Conservation (phyloP, 176 grass and related monocot genomes). For the Sorghum bicolor region DNA sequence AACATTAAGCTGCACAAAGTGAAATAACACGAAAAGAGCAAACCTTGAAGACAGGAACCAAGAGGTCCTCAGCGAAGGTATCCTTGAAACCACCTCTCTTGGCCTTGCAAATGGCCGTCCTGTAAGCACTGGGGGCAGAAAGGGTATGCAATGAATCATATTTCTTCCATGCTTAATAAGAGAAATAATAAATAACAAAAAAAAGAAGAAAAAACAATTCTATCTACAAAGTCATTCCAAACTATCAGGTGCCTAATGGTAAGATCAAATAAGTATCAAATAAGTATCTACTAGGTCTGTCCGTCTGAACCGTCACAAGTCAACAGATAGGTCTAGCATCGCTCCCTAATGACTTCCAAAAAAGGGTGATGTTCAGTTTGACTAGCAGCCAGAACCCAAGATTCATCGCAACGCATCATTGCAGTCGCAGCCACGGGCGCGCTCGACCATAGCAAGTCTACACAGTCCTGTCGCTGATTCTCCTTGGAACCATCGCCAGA, state of each 20-base stretch:
- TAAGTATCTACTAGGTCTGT: not conserved
- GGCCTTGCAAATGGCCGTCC: conserved; percentile 92
- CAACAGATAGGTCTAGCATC: not conserved
- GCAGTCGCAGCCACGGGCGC: not conserved
- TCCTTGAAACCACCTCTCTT: conserved; percentile 89
- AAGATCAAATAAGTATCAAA: not conserved
- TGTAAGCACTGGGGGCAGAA: conserved; percentile 67
- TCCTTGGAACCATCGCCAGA: not conserved
- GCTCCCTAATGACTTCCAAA: not conserved
- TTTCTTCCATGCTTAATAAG: not conserved
- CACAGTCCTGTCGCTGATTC: not conserved
- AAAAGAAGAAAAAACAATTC: not conserved
- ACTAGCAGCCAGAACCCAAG: not conserved
- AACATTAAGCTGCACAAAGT: not conserved
- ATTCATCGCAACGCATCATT: not conserved
- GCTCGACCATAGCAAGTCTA: not conserved
- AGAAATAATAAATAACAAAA: not conserved
- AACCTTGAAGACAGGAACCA: conserved; percentile 84
- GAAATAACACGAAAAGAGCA: not conserved
- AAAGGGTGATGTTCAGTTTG: not conserved
- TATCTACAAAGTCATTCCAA: not conserved
- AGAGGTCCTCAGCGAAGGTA: conserved; percentile 75
- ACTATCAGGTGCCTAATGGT: not conserved
- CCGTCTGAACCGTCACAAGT: not conserved
- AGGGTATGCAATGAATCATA: conserved; percentile 12